Percentiles rank a stretch among this genome's conserved stretches.
These are phyloP conservation scores for Coniochaeta sp. DNA, from an alignment of 2,329 filamentous ascomycete species.

Conservation along the genomic window DNA sequence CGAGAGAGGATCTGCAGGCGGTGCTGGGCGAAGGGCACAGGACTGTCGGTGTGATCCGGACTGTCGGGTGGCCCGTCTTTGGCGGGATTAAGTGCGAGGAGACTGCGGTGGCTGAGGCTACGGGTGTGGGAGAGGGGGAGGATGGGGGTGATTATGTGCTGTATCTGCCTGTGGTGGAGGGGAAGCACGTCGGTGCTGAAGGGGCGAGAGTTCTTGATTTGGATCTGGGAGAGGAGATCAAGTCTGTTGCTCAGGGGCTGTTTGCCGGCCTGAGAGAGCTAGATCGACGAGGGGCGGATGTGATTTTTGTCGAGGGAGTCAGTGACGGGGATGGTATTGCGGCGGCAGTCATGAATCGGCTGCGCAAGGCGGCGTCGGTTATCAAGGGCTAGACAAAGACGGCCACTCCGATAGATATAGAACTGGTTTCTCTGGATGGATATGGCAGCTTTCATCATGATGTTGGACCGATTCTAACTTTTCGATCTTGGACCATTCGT, in stretches of 20 bases:
- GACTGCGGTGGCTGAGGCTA: slow-evolving; percentile 13
- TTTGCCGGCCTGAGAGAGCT: slow-evolving; percentile 84
- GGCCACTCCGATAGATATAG: slow-evolving; percentile 13
- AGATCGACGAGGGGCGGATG: slow-evolving; percentile 69
- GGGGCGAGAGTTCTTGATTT: slow-evolving; percentile 57
- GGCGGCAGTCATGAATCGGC: slow-evolving; percentile 77
- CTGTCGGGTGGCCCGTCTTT: slow-evolving; percentile 41
- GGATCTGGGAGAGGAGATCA: slow-evolving; percentile 61
- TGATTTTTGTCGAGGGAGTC: slow-evolving; percentile 89
- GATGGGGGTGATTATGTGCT: slow-evolving; percentile 14
- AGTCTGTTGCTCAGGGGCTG: slow-evolving; percentile 74
- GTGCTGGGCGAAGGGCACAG: slow-evolving; percentile 13
- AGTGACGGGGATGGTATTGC: slow-evolving; percentile 73
- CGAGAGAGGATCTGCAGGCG: slow-evolving; percentile 5
- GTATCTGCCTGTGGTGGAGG: slow-evolving; percentile 22
- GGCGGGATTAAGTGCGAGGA: slow-evolving; percentile 29
- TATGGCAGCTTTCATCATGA: not conserved
- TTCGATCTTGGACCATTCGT: slow-evolving; percentile 3
- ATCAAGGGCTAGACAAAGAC: slow-evolving; percentile 39
- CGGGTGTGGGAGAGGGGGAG: slow-evolving; percentile 14
- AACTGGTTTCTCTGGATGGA: not conserved
- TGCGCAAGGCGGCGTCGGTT: slow-evolving; percentile 68
- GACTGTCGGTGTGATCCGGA: slow-evolving; percentile 47
- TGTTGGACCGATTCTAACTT: not conserved
- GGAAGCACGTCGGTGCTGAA: slow-evolving; percentile 23